Conservation (phyloP, 139 green algal genomes). For the Marvania coccoides region DNA sequence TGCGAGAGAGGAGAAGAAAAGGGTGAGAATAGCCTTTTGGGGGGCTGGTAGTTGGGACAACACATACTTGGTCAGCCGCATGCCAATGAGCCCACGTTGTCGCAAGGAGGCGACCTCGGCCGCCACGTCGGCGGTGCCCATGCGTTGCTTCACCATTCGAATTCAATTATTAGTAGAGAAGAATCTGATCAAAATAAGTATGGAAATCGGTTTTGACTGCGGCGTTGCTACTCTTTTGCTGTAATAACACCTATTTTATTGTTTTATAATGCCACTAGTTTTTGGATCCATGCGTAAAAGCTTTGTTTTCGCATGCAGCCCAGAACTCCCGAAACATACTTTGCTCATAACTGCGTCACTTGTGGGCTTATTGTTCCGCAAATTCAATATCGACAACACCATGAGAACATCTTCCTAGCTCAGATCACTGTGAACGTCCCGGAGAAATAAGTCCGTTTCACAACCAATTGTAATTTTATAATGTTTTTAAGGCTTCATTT, state of each 20-base stretch:
- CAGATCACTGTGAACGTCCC: not conserved
- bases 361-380: not conserved
- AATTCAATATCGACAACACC: not conserved
- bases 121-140: slow-evolving; percentile 82
- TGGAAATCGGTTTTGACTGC: slow-evolving; percentile 7
- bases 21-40: too few species aligned
- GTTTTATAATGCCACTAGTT: not conserved
- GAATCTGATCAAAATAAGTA: not conserved
- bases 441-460: not conserved
- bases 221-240: not conserved
- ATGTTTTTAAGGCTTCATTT: not conserved
- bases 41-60: too few species aligned
- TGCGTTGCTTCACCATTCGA: slow-evolving; percentile 78
- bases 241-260: not conserved
- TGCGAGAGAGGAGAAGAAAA: slow-evolving; percentile 49
- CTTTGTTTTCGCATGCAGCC: too few species aligned
- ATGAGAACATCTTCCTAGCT: not conserved
- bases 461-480: not conserved
- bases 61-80: slow-evolving; percentile 46
- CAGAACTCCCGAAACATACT: too few species aligned
- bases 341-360: not conserved
- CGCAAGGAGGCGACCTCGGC: slow-evolving; percentile 81
- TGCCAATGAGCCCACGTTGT: slow-evolving; percentile 57
- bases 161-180: not conserved
- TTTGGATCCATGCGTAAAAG: not conserved